Percentiles rank a stretch among this genome's conserved stretches.
These are phyloP conservation scores for Podila horticola DNA, from an alignment of 192 early-diverging fungal genomes.

Conservation along the genomic window DNA sequence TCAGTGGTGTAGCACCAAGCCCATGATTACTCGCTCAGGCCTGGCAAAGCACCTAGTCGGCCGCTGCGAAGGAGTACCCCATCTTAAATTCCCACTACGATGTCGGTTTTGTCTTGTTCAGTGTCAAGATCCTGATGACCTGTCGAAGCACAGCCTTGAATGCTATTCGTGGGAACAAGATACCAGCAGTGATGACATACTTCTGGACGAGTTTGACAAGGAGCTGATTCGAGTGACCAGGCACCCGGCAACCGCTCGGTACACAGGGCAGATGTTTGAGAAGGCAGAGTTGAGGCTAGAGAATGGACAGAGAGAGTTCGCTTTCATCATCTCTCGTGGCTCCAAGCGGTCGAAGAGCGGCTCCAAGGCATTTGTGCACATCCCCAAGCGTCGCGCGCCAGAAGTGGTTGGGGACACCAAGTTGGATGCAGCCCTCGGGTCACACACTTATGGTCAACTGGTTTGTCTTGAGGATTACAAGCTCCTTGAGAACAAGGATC, in stretches of 20 bases:
- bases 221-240: constrained; percentile 11
- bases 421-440: constrained; percentile 12
- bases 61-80: neutral
- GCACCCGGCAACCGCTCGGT: neutral
- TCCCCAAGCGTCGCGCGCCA: neutral
- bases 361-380: constrained; percentile 1
- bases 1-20: neutral
- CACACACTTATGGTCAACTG: constrained; percentile 12
- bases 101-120: constrained; percentile 5
- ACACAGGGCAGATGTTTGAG: constrained; percentile 6
- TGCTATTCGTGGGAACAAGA: constrained; percentile 12
- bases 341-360: constrained; percentile 2
- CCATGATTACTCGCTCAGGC: neutral
- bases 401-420: neutral
- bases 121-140: neutral
- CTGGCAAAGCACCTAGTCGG: neutral
- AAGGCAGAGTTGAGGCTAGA: constrained; percentile 9
- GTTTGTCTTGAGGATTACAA: constrained; percentile 9
- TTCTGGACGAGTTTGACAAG: constrained; percentile 10
- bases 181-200: neutral
- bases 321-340: neutral
- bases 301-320: constrained; percentile 4
- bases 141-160: neutral
- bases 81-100: constrained; percentile 2
- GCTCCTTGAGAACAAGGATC: constrained; percentile 9